Evolutionary conservation across 176 grass and related monocot genomes (phyloP).

Genomic region (Triticum turgidum): DNA sequence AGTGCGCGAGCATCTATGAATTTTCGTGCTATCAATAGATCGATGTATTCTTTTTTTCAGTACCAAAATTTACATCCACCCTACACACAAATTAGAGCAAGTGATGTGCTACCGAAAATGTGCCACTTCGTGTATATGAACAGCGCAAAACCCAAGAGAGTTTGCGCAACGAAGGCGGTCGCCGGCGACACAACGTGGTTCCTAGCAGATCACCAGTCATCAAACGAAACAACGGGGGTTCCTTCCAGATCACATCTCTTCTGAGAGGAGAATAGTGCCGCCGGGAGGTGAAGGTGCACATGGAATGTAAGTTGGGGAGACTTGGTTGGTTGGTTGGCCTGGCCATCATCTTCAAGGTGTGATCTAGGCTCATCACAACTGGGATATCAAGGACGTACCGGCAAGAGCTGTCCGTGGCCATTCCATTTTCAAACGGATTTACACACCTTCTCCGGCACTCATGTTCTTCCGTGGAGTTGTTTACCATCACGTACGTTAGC

Average conservation of each 20-base stretch:
- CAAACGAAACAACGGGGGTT: not conserved
- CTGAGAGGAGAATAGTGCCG: not conserved
- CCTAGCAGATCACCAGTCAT: not conserved
- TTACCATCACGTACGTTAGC: slow-evolving; percentile 44
- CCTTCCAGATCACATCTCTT: not conserved
- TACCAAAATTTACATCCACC: no score
- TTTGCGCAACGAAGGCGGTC: not conserved
- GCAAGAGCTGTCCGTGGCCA: not conserved
- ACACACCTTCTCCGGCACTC: slow-evolving; percentile 10
- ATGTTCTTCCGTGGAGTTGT: slow-evolving; percentile 32
- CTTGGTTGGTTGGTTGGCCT: no score
- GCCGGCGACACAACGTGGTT: no score
- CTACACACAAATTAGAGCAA: no score
- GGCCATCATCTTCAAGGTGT: not conserved
- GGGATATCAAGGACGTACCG: not conserved
- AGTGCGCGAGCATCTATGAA: no score
- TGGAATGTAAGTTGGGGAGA: not conserved
- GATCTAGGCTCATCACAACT: not conserved
- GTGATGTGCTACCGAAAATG: not conserved
- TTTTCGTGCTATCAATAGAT: no score
- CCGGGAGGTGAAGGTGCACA: slow-evolving; percentile 24
- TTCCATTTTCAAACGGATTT: slow-evolving; percentile 30
- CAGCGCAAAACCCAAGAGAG: not conserved
- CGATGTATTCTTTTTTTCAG: no score
- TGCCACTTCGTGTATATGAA: not conserved